Evolutionary conservation across 768 basidiomycete species (phyloP), one percentile per base, ranked within the genome.

Genomic region (Trametes maxima): DNA sequence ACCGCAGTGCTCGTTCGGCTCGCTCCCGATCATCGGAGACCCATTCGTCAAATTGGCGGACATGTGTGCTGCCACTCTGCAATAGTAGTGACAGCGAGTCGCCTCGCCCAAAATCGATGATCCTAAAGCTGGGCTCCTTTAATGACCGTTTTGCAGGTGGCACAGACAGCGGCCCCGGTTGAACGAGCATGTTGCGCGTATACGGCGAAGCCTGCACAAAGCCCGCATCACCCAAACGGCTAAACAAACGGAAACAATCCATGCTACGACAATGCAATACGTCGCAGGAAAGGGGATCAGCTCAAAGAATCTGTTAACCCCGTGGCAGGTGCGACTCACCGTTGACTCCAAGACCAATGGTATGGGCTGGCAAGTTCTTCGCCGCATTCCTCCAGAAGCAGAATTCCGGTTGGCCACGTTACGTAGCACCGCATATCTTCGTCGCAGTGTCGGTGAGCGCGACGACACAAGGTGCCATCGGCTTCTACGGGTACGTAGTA

Each of bases 41-140:
- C 28, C 28, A 33, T 33, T 8, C 28, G 28, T 33, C 28, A 8
- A 33, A 33, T 3, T 33, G 8, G 4, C 28, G 3, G 8, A 8
- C 28, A 33, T 8, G 28, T 3, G 4, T 33, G 8, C 28, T 33
- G 3, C 28, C 28, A 3, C 28, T 33, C 28, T 19, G 2, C 7
- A 6, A 13, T 2, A 19, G 21, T 10, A 21, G 43, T 8, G 17
- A n/a, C n/a, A 10, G 8, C 43, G 8, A 8, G 46, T 46, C 22
- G 10, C 61, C 68, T 5, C 82, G 74, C 13, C 83, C 83, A 40
- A 83, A 82, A 65, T 84, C 83, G 52, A 84, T 82, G 60, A 84
- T 49, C 16, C 82, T 75, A 63, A 81, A 84, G 47, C 74, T 76
- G 5, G 77, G 76, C 2, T 62, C 48, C 7, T 62, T 17, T 33